Base-by-base conservation (phyloP, 495 filamentous ascomycete species). In the Neurospora terricola region DNA sequence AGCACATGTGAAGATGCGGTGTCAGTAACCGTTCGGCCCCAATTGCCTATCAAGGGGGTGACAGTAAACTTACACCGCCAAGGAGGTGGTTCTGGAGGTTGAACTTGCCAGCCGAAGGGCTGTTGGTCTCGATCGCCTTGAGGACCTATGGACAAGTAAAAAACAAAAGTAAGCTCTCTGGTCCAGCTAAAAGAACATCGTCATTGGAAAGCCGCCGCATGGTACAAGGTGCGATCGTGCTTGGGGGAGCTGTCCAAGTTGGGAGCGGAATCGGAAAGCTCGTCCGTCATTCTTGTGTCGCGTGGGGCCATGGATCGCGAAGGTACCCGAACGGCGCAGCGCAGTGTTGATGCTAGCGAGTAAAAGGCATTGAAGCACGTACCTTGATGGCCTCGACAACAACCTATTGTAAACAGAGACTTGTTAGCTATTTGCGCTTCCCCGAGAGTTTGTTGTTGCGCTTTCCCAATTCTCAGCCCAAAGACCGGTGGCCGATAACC, bases 21-120 rank as follows among this genome's bases (percentile, higher is more conserved):
- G 54, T 66, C 54, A 66, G 54, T 36, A 9, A 66, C 14, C 23
- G 48, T 27, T 2, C 21, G 18, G 23, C 74, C 14, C 9, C n/a
- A 42, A 23, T 34, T 36, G 54, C 12, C 54, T 18, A 66, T 36
- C 4, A 9, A 66, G 6, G 54, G 27, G 14, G 18, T 16, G 43
- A 42, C 40, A 18, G 48, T 27, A 16, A 75, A 90, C 93, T 82
- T 89, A 98, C 96, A 78, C 96, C 96, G 74, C 96, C 96, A 59
- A 99, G 86, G 72, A 97, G 87, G 77, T 98, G 95, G 70, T 97
- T 90, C 82, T 98, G 89, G 76, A 98, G 91, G 81, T 98, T 92
- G 85, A 99, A 97, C 76, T 90, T 87, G 78, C 83, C 84, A 62
- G 92, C 85, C 76, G 89, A 87, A 74, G 90, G 84, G 75, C 88